Evolutionary conservation across 2,329 filamentous ascomycete species (phyloP).

Genomic region (Mollisia scopiformis): DNA sequence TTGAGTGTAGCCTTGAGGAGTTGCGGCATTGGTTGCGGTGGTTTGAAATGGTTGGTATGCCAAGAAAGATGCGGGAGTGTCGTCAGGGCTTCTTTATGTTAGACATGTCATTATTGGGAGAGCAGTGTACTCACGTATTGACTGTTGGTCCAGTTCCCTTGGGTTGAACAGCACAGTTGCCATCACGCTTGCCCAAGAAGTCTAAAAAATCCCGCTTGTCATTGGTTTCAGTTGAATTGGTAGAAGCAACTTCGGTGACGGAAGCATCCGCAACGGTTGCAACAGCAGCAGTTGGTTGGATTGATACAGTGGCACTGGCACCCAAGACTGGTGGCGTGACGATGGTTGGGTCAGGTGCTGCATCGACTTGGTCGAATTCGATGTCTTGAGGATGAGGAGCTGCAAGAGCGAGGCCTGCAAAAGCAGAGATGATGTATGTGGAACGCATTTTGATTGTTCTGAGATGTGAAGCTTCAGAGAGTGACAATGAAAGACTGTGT

Average conservation of each 20-base stretch:
- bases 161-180: constrained; percentile 16
- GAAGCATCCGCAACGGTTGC: constrained; percentile 4
- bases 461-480: background rate
- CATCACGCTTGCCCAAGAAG: constrained; percentile 15
- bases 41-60: constrained; percentile 18
- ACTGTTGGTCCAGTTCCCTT: constrained; percentile 20
- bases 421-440: constrained; percentile 21
- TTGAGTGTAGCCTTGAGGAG: constrained; percentile 37
- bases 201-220: constrained; percentile 11
- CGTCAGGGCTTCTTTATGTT: constrained; percentile 14
- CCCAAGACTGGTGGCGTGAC: constrained; percentile 35
- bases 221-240: no score
- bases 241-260: constrained; percentile 17
- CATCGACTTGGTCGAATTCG: constrained; percentile 39
- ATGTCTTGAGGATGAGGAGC: constrained; percentile 38
- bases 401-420: constrained; percentile 27
- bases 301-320: constrained; percentile 32
- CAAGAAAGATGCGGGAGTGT: constrained; percentile 28
- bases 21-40: constrained; percentile 16
- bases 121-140: constrained; percentile 5
- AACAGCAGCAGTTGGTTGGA: constrained; percentile 29
- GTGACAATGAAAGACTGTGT: background rate
- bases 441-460: constrained; percentile 21
- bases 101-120: background rate
- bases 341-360: constrained; percentile 35